Percentiles rank a stretch among this genome's conserved stretches.
phyloP scores from a whole-genome alignment of 2,329 filamentous ascomycete genomes.

The Colletotrichum simmondsii region DNA sequence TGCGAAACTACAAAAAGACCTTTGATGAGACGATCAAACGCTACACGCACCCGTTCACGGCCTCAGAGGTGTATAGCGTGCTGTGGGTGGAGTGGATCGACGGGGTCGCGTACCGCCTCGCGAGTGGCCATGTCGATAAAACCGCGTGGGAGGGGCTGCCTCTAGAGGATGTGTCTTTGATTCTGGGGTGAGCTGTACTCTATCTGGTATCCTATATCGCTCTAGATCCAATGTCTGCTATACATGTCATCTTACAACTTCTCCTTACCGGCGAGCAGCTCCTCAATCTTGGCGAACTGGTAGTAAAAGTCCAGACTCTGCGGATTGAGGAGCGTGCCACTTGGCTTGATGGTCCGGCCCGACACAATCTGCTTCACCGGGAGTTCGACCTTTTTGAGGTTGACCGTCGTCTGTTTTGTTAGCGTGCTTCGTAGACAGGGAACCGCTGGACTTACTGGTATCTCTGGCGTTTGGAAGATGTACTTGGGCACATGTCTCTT shows the following conservation, averaged over 20 bases:
- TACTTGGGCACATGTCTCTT: conserved; percentile 82
- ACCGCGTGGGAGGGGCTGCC: neutral
- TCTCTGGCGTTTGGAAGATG: conserved; percentile 83
- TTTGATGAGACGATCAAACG: neutral
- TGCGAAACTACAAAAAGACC: neutral
- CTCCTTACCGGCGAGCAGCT: conserved; percentile 58
- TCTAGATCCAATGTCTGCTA: neutral
- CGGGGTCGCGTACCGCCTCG: neutral
- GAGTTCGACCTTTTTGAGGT: conserved; percentile 86
- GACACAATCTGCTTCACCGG: conserved; percentile 88
- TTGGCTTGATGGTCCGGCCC: conserved; percentile 78
- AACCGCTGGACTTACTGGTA: conserved; percentile 69
- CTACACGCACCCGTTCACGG: neutral
- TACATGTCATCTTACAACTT: conserved; percentile 53
- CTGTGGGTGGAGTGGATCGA: neutral
- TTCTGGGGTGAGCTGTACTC: neutral
- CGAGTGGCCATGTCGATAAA: neutral
- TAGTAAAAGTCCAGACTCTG: conserved; percentile 82
- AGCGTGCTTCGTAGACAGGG: conserved; percentile 21
- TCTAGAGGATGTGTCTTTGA: neutral
- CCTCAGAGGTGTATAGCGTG: neutral
- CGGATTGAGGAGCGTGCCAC: conserved; percentile 81
- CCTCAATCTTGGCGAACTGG: conserved; percentile 79
- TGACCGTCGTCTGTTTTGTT: conserved; percentile 76
- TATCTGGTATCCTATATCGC: neutral